Conservation (phyloP, 441 rosid species). For the Pelargonium myrrhifolium region DNA sequence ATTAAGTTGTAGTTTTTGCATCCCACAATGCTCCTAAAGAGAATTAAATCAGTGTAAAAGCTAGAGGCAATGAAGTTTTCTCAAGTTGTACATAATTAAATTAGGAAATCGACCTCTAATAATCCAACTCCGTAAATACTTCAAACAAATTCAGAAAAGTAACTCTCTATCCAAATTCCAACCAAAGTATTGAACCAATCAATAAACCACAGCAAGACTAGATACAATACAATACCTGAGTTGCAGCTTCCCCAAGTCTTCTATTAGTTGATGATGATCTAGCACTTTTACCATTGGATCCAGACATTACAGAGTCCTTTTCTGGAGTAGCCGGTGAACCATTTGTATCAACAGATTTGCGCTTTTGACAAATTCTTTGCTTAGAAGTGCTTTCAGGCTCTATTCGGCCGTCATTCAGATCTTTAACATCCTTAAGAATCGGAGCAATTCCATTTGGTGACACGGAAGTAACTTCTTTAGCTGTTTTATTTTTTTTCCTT, state of each 20-base stretch:
- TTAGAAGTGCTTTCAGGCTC: conserved; percentile 21
- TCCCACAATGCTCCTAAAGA: too few species aligned
- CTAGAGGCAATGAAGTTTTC: too few species aligned
- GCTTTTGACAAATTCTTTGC: conserved; percentile 21
- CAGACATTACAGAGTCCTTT: conserved; percentile 15
- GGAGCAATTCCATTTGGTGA: neutral
- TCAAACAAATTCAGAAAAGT: too few species aligned
- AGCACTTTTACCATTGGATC: conserved; percentile 27
- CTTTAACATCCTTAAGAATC: neutral
- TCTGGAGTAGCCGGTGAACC: neutral
- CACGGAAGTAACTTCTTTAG: conserved; percentile 11
- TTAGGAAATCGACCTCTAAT: too few species aligned
- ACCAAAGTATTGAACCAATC: neutral
- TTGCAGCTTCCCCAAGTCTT: conserved; percentile 51
- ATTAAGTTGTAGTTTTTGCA: too few species aligned
- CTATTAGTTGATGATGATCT: conserved; percentile 27
- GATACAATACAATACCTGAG: conserved; percentile 41
- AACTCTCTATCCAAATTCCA: neutral
- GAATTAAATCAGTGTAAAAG: too few species aligned
- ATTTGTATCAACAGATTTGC: conserved; percentile 1
- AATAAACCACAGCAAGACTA: neutral
- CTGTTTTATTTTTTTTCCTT: conserved; percentile 29
- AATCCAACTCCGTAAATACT: too few species aligned
- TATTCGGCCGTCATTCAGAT: neutral
- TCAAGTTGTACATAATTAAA: too few species aligned